Evolutionary conservation across 352 stramenopile genomes (phyloP).

Genomic region (Pythium monospermum): DNA sequence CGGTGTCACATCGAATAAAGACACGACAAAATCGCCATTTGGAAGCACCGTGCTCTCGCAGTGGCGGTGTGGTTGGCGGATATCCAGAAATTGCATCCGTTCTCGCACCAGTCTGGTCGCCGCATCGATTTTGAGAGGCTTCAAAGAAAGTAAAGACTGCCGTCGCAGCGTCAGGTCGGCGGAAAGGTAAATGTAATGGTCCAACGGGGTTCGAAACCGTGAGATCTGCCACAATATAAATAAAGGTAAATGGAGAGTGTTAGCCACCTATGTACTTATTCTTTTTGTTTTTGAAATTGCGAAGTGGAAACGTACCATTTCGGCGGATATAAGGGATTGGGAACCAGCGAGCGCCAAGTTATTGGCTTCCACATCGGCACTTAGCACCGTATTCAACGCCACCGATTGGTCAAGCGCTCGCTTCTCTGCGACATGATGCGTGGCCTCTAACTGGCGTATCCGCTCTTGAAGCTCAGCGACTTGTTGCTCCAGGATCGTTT

Average conservation of each 20-base stretch:
- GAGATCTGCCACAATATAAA: conserved; percentile 1
- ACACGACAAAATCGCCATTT: conserved; percentile 14
- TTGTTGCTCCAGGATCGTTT: neutral
- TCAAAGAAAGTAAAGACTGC: conserved; percentile 1
- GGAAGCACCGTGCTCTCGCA: conserved; percentile 6
- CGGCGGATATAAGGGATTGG: conserved; percentile 9
- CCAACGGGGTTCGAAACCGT: conserved; percentile 7
- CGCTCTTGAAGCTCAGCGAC: neutral
- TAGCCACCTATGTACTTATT: neutral
- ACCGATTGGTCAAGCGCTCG: neutral
- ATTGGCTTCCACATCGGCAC: neutral
- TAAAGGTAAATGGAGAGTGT: neutral
- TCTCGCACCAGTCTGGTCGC: conserved; percentile 2
- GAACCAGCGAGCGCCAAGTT: conserved; percentile 5
- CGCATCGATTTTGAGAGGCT: neutral
- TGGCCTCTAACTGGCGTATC: neutral
- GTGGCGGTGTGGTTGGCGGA: conserved; percentile 11
- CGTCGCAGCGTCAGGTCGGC: conserved; percentile 1
- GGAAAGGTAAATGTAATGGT: conserved; percentile 16
- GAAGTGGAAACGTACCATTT: neutral
- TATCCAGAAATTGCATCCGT: conserved; percentile 8
- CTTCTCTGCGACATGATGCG: neutral
- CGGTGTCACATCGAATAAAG: conserved; percentile 8
- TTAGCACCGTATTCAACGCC: neutral
- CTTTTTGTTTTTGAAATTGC: neutral